Evolutionary conservation across 768 basidiomycete genomes (phyloP), one percentile per base, ranked within the genome.

Genomic region (Mrakia gelida): DNA sequence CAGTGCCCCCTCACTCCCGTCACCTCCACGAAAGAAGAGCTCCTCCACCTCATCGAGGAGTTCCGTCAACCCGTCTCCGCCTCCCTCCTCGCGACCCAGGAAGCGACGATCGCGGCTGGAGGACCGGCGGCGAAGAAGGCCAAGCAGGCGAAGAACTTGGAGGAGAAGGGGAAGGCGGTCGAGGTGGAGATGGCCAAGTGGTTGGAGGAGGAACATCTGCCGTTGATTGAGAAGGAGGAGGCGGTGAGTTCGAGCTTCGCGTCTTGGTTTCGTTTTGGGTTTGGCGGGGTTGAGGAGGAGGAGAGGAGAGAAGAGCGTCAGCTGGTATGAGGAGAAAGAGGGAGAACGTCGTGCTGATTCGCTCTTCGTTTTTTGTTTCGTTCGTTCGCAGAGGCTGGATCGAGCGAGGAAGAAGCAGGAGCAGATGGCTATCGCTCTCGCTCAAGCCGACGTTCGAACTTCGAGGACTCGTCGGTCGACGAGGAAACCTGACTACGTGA

Each of bases 371-470:
- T 52, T 21, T 49, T 10, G 56, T 30, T 11, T 56, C 72, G 32
- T 34, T 71, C 74, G 8, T 49, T 28, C 10, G n/a, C 54, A 94
- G 93, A 89, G 92, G 74, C 88, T 92, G 59, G 89, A 90, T 82
- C 90, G 88, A 82, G 89, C 87, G 32, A 88, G 89, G 79, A 89
- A 88, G 85, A 91, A 90, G 85, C 86, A 92, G 71, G 90, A 92
- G 82, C 89, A 92, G 82, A 88, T 87, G 68, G 87, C 89, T 65
- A 82, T 89, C 56, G 85, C 90, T 77, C 85, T 28, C 80, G 91
- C 90, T 28, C 92, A 92, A 83, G 89, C 91, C 79, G 89, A 90
- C 84, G 93, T 92, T 38, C 88, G 93, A 79, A 93, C 92, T 28
- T 88, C 92, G 79, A 87, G 91, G 74, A 72, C 70, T 43, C 26